Evolutionary conservation across 331 rosid species (phyloP), one percentile per base, ranked within the genome.

Genomic region (Cucumis variabilis): DNA sequence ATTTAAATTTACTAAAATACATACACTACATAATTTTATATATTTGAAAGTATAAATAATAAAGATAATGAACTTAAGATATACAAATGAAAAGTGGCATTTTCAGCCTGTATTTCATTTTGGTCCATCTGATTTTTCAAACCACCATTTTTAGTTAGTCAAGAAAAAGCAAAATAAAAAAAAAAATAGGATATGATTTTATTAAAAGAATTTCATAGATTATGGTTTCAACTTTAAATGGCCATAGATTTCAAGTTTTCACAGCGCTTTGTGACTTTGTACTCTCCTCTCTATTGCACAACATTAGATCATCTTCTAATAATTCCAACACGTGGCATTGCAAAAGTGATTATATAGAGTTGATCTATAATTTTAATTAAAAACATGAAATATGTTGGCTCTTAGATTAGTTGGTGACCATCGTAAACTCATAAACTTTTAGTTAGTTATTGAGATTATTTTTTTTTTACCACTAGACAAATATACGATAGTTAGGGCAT

Each of bases 301-400:
- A 25, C n/a, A n/a, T 73, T 73, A 23, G 37, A 77, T 77, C 83
- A 79, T 50, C 67, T 11, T 53, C 68, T 79, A 25, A 79, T 76
- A 14, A 79, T 51, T 79, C n/a, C 66, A 79, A 53, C 82, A n/a
- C 48, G 82, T 76, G 82, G n/a, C 62, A 76, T 76, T 46, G 9
- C 62, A 48, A 46, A 76, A 44, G 33, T 23, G 20, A 44, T 44
- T 44, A 75, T 44, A 23, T 44, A 44, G 19, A 23, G 30, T 46
- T 44, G 5, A 9, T 73, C 23, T 13, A 24, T 50, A 25, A 50
- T 48, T 78, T 78, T 13, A 50, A 24, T 77, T 13, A 48, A 77
- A 0, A 6, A 25, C 13, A 48, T 46, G 12, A 77, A 77, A 48
- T 48, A 15, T 48, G 14, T n/a, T n/a, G n/a, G n/a, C n/a, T n/a